Conservation (phyloP, 169 alveolate species). For the Plasmodium malariae region DNA sequence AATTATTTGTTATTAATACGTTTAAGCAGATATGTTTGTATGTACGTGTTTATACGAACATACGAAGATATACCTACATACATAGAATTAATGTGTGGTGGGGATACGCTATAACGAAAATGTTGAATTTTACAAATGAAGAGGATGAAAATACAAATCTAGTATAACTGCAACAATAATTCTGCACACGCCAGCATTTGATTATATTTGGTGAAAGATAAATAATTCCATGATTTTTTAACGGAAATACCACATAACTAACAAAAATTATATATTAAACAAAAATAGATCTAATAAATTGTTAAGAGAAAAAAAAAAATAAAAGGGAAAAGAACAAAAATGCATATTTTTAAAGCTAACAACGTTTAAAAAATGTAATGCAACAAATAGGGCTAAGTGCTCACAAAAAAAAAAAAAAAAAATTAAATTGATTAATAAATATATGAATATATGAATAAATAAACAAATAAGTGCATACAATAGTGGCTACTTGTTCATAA, state of each 20-base stretch:
- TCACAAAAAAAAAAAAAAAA: constrained; percentile 5
- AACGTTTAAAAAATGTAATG: not conserved
- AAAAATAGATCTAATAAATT: too few relatives aligned
- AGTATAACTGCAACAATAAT: too few relatives aligned
- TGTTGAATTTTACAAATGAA: too few relatives aligned
- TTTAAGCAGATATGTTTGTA: not conserved
- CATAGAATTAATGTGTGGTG: too few relatives aligned
- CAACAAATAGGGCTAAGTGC: not conserved
- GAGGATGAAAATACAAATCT: too few relatives aligned
- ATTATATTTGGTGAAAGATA: not conserved
- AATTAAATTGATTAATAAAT: not conserved
- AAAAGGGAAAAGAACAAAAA: not conserved
- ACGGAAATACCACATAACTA: not conserved
- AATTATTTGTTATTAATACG: too few relatives aligned
- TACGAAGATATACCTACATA: too few relatives aligned
- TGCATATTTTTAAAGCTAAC: not conserved
- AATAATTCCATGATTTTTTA: too few relatives aligned
- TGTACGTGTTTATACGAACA: not conserved
- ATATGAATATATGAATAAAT: not conserved
- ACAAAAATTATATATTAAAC: not conserved
- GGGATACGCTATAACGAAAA: too few relatives aligned
- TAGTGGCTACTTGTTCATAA: not conserved
- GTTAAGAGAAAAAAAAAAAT: not conserved
- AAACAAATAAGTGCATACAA: not conserved
- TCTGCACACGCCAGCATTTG: too few relatives aligned